phyloP scores from a whole-genome alignment of 495 filamentous ascomycete species.

The Xylaria venustula region DNA sequence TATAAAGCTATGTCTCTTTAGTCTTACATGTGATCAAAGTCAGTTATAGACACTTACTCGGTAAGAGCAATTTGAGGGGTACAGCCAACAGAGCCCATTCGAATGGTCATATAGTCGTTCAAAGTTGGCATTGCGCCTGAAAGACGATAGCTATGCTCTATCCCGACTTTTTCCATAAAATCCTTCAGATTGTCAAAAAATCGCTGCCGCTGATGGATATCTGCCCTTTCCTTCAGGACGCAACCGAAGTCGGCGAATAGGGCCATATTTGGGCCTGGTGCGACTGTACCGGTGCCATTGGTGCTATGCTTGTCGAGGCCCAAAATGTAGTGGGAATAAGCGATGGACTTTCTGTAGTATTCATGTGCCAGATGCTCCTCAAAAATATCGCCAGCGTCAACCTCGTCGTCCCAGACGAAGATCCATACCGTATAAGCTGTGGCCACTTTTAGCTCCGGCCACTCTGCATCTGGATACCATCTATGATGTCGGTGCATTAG shows the following conservation, averaged over 20 bases:
- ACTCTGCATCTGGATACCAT: constrained; percentile 24
- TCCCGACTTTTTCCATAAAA: constrained; percentile 21
- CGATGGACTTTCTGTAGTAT: constrained; percentile 21
- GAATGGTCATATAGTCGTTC: constrained; percentile 17
- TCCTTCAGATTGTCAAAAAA: constrained; percentile 20
- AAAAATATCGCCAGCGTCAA: constrained; percentile 21
- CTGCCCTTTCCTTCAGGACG: constrained; percentile 10
- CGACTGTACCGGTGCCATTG: neutral
- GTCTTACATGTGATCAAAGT: neutral
- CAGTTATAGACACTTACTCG: constrained; percentile 14
- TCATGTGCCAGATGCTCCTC: constrained; percentile 18
- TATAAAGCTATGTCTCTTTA: constrained; percentile 15
- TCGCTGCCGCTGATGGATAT: constrained; percentile 17
- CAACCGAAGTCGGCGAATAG: constrained; percentile 20
- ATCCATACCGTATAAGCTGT: constrained; percentile 24
- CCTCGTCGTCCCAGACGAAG: constrained; percentile 24
- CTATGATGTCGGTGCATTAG: neutral
- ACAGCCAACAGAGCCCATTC: constrained; percentile 22
- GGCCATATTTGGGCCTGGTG: constrained; percentile 17
- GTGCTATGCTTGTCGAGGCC: constrained; percentile 5
- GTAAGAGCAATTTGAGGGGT: constrained; percentile 23
- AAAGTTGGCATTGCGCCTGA: constrained; percentile 13
- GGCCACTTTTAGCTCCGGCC: constrained; percentile 22
- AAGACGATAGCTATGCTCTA: constrained; percentile 17
- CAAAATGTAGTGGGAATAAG: constrained; percentile 12